A percentile compares a stretch with the other conserved stretches of the same genome.
Conservation (phyloP, 352 stramenopile species). For the Plasmopara viticola region DNA sequence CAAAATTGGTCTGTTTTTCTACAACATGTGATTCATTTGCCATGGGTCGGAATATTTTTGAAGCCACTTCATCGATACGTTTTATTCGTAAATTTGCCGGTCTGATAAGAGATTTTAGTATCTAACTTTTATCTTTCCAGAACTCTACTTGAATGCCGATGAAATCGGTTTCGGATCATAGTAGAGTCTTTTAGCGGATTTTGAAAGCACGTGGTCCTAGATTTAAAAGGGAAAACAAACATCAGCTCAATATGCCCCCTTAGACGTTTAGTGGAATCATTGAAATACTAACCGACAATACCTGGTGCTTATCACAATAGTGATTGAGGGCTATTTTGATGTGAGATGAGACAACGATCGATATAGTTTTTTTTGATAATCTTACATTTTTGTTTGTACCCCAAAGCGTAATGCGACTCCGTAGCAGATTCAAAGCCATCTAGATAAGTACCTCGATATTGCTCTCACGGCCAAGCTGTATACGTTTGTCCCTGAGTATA, state of each 20-base stretch:
- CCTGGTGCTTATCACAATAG: not conserved
- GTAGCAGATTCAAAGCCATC: not conserved
- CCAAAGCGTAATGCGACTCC: not conserved
- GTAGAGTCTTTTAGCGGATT: not conserved
- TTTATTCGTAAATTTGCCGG: not conserved
- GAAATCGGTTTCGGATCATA: not conserved
- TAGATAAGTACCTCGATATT: not conserved
- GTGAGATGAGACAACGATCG: not conserved
- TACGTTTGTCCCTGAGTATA: not conserved
- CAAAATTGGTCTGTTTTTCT: not conserved
- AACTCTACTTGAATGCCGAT: not conserved
- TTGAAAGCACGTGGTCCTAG: not conserved
- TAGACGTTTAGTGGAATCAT: not conserved
- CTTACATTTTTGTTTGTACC: not conserved
- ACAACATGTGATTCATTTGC: not conserved
- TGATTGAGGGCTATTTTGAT: not conserved
- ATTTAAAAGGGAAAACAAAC: not conserved
- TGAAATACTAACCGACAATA: not conserved
- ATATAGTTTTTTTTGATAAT: not conserved
- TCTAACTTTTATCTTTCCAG: not conserved
- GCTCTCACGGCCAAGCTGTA: not conserved
- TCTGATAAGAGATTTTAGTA: not conserved
- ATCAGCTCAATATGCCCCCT: not conserved
- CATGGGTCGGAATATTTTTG: constrained; percentile 1
- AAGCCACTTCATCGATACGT: not conserved